Conservation (phyloP, 257 asterid species). For the Dorcoceras hygrometricum region DNA sequence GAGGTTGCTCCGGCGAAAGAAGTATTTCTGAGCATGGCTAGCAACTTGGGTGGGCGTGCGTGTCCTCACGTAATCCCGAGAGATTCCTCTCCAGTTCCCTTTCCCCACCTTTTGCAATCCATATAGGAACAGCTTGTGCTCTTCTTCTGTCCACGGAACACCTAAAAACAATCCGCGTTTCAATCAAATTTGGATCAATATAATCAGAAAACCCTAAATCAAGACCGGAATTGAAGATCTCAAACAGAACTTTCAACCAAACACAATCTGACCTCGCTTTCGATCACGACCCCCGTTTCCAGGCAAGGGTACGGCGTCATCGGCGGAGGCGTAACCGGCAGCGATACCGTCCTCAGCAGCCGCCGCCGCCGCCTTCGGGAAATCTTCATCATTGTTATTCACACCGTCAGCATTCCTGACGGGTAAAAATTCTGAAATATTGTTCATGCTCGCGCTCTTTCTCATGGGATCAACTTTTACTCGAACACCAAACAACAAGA, state of each 20-base stretch:
- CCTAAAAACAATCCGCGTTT: constrained; percentile 40
- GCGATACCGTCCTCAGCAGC: constrained; percentile 20
- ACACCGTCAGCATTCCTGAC: constrained; percentile 16
- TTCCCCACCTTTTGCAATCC: constrained; percentile 80
- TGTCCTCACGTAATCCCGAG: constrained; percentile 73
- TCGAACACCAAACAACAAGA: constrained; percentile 82
- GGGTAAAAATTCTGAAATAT: constrained; percentile 61
- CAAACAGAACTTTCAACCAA: background rate
- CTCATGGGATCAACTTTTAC: constrained; percentile 79
- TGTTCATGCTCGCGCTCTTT: constrained; percentile 82
- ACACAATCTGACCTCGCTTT: constrained; percentile 86
- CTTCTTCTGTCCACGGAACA: constrained; percentile 90
- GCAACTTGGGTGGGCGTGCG: constrained; percentile 97
- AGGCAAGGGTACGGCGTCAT: constrained; percentile 53
- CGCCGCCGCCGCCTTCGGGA: constrained; percentile 33
- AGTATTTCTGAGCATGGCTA: constrained; percentile 91
- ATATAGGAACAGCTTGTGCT: constrained; percentile 73
- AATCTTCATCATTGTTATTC: constrained; percentile 23
- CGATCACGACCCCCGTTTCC: constrained; percentile 67
- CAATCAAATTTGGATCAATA: background rate
- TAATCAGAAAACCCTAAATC: constrained; percentile 11
- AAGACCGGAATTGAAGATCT: background rate
- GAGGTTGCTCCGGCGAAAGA: constrained; percentile 63
- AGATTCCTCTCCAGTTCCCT: constrained; percentile 93
- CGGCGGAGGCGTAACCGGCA: constrained; percentile 75